Evolutionary conservation across 805 yeast species (phyloP), one percentile per base, ranked within the genome.

Genomic region (Grigorovia humatica): DNA sequence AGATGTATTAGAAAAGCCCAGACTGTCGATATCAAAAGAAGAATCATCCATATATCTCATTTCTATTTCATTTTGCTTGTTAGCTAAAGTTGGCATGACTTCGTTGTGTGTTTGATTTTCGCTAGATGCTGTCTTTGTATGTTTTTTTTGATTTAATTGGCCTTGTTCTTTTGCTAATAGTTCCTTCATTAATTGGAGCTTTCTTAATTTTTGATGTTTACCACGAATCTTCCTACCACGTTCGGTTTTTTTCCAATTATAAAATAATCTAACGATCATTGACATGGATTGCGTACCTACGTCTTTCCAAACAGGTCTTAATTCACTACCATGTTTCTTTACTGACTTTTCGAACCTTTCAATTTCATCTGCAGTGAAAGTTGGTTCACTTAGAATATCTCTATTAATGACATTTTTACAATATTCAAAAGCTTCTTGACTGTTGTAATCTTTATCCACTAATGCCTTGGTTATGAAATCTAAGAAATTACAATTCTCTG

Each of bases 161-260:
- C 42, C 40, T 58, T 49, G 57, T 44, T 68, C 20, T 61, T 54
- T 46, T 53, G 59, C 30, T 7, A 11, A 2, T 35, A 15, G 5
- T 41, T 38, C 42, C 15, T 38, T 57, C 67, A 55, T 77, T 81
- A 62, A 84, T 85, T 57, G 80, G 80, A 43, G 74, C 66, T 49
- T 95, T 15, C 9, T n/a, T 15, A 38, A 38, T 38, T 38, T 38
- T n/a, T 38, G 42, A 69, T 0, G 93, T 95, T 83, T 81, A 40
- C 88, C 96, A 95, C 97, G 87, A 17, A 88, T 85, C 44, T 65
- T 62, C 55, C 78, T 81, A 0, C 97, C 97, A 45, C 74, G 74
- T 32, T 77, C 71, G 0, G 96, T 84, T 65, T 90, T 90, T 67
- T 90, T 90, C 98, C 98, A 91, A 50, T 88, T 70, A 60, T 91